Percentiles rank a stretch among this genome's conserved stretches.
These are phyloP conservation scores for Metroxylon sagu DNA, from an alignment of 176 grass and related monocot genomes.

Conservation along the genomic window DNA sequence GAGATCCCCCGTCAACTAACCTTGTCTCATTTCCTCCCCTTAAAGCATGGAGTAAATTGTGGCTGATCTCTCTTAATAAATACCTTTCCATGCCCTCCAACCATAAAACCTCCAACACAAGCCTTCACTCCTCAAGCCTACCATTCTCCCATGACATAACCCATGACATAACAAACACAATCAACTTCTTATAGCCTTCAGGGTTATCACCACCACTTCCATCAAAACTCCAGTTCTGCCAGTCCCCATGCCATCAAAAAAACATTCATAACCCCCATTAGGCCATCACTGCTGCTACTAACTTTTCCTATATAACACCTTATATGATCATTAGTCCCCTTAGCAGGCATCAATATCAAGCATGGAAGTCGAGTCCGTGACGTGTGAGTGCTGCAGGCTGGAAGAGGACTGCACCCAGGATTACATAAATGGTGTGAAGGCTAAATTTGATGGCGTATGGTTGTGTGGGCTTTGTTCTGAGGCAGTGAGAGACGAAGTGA, in stretches of 20 bases:
- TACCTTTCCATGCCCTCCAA: slow-evolving; percentile 28
- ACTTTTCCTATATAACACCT: no score
- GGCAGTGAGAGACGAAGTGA: slow-evolving; percentile 65
- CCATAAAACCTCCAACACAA: slow-evolving; percentile 42
- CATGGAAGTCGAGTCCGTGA: slow-evolving; percentile 87
- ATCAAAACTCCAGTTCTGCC: no score
- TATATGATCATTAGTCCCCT: no score
- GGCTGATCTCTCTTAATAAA: slow-evolving; percentile 33
- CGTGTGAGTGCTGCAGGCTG: slow-evolving; percentile 81
- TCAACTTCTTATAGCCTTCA: neutral
- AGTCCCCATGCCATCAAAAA: no score
- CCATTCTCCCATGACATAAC: slow-evolving; percentile 17
- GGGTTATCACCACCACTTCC: no score
- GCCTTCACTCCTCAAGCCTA: slow-evolving; percentile 29
- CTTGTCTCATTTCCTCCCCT: slow-evolving; percentile 47
- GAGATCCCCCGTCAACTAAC: slow-evolving; percentile 59
- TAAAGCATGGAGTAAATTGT: slow-evolving; percentile 33
- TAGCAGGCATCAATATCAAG: neutral
- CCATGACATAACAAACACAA: neutral
- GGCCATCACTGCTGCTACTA: no score
- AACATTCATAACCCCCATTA: no score
- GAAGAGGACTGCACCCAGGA: slow-evolving; percentile 83
- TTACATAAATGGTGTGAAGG: slow-evolving; percentile 76
- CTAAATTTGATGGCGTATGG: slow-evolving; percentile 74
- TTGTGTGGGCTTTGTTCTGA: slow-evolving; percentile 89